Evolutionary conservation across 768 basidiomycete genomes (phyloP), one percentile per base, ranked within the genome.

Genomic region (Nevesoporus exiguus): DNA sequence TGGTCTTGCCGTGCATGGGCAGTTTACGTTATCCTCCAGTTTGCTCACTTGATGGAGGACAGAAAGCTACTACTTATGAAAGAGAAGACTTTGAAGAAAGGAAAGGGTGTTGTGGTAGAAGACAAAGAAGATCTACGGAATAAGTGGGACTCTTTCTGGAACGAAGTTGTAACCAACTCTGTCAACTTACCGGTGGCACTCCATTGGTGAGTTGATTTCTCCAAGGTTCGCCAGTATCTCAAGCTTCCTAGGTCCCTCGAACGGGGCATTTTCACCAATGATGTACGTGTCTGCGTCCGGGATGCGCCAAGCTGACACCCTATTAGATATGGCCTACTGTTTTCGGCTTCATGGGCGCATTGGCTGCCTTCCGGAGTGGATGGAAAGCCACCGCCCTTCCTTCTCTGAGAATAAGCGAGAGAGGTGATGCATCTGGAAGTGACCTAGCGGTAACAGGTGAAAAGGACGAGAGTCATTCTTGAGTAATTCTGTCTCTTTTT

Each of bases 1-100:
- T 90, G 86, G 88, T 91, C 90, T 14, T 81, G 79, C 50, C 84
- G 92, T 21, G 88, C 85, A 67, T 95, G 91, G 93, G 86, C 85
- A 2, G 68, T 80, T 22, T 94, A 94, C 62, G 77, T 91, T 39
- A 58, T 86, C 29, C 80, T 95, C 44, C 91, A 90, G 52, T 84
- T 92, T 57, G 80, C 78, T 5, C 88, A 90, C 63, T 74, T 90
- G 50, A 71, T 76, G 29, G 86, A 90, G 65, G 88, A 91, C 61
- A 76, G 78, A 56, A 79, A 79, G 57, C 60, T 89, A 14, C 67
- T 91, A 19, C 73, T 76, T 43, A 71, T 76, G 58, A 77, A 79
- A 51, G 79, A 86, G 59, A 79, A 75, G 13, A 74, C 75, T 7
- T 66, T 90, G 40, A 77, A 73, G 50, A 88, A 82, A 64, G 78